phyloP scores from a whole-genome alignment of 805 yeast species.

The Blastobotrys mokoenaii region DNA sequence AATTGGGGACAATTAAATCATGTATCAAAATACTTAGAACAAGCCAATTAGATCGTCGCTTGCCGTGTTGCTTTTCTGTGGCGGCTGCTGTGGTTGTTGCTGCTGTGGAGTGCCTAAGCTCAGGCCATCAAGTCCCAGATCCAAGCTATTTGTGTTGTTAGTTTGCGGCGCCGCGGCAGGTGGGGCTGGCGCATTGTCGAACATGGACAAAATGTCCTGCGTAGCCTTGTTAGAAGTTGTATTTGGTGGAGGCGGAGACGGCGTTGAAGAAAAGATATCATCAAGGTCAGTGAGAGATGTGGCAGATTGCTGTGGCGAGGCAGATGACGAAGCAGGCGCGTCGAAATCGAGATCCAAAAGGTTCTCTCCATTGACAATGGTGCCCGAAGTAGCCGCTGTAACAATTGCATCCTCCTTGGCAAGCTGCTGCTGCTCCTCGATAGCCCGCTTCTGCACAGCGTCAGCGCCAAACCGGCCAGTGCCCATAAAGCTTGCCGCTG shows the following conservation, averaged over 20 bases:
- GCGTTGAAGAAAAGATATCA: slow-evolving; percentile 44
- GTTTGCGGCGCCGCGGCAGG: too few relatives aligned
- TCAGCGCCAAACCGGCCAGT: slow-evolving; percentile 34
- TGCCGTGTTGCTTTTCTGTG: slow-evolving; percentile 3
- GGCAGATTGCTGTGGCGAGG: slow-evolving; percentile 20
- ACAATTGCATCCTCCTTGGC: slow-evolving; percentile 62
- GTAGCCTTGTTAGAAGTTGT: slow-evolving; percentile 19
- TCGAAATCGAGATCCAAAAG: slow-evolving; percentile 80
- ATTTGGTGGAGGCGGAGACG: slow-evolving; percentile 15
- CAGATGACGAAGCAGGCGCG: slow-evolving; percentile 25
- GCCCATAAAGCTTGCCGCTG: slow-evolving; percentile 56
- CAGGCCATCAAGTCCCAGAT: too few relatives aligned
- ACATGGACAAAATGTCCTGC: slow-evolving; percentile 43
- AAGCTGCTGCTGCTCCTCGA: slow-evolving; percentile 69
- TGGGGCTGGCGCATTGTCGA: slow-evolving; percentile 21
- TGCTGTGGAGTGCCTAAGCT: too few relatives aligned
- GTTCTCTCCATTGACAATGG: slow-evolving; percentile 62
- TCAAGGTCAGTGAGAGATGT: slow-evolving; percentile 65
- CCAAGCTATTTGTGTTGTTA: too few relatives aligned
- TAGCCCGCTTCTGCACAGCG: slow-evolving; percentile 37
- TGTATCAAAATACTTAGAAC: slow-evolving; percentile 15
- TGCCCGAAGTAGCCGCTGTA: slow-evolving; percentile 24
- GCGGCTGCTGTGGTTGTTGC: slow-evolving; percentile 4
- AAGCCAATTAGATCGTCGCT: slow-evolving; percentile 26
- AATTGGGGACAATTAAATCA: neutral